Evolutionary conservation across 23 red algal genomes (phyloP).

Genomic region (Chondrus crispus): DNA sequence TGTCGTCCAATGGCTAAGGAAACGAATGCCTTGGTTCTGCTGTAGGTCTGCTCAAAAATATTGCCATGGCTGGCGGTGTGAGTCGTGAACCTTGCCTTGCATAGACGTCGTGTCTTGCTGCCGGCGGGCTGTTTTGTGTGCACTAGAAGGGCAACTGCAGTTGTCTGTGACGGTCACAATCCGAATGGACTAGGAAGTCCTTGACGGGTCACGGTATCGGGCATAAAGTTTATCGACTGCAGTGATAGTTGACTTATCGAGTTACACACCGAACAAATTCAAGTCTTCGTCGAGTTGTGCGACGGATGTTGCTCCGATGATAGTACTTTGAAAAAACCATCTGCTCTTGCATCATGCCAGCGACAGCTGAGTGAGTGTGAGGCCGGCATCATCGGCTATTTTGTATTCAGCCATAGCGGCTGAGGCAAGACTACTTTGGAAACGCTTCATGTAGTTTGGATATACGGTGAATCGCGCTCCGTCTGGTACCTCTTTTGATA

Average conservation of each 20-base stretch:
- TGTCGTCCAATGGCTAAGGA: conserved; percentile 60
- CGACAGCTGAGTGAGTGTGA: conserved; percentile 71
- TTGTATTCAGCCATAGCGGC: conserved; percentile 67
- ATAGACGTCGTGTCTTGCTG: too few relatives aligned
- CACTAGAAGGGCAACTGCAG: too few relatives aligned
- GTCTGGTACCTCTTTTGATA: conserved; percentile 4
- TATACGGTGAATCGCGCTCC: conserved; percentile 58
- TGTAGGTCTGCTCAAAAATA: neutral
- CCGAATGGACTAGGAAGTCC: conserved; percentile 3
- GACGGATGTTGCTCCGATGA: conserved; percentile 78
- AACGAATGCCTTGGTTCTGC: conserved; percentile 66
- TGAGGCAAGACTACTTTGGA: conserved; percentile 39
- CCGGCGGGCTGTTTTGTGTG: too few relatives aligned
- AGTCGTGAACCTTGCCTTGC: too few relatives aligned
- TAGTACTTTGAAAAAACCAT: conserved; percentile 80
- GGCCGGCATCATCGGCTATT: conserved; percentile 51
- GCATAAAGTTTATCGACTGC: conserved; percentile 37
- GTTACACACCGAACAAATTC: conserved; percentile 61
- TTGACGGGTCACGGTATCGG: conserved; percentile 47
- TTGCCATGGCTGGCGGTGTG: neutral
- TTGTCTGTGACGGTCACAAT: too few relatives aligned
- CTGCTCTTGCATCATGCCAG: conserved; percentile 69
- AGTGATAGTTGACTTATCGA: conserved; percentile 34
- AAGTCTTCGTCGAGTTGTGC: conserved; percentile 78
- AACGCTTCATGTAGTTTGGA: conserved; percentile 76